phyloP scores from a whole-genome alignment of 352 stramenopile genomes.

The Globisporangium paddicum region DNA sequence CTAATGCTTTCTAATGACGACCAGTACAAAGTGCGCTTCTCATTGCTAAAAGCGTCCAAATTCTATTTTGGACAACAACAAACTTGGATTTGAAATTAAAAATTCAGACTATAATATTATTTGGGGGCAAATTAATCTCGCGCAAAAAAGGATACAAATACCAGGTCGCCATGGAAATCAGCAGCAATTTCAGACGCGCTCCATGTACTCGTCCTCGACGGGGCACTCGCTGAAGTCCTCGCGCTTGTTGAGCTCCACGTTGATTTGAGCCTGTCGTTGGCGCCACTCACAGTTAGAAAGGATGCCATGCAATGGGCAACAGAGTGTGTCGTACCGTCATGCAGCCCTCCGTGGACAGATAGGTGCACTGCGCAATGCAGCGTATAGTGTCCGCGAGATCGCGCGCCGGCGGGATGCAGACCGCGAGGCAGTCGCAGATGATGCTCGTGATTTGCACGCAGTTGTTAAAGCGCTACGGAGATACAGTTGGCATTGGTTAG shows the following conservation, averaged over 20 bases:
- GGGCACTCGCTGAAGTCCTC: slow-evolving; percentile 40
- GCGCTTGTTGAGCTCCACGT: slow-evolving; percentile 89
- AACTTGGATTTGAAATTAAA: too few species aligned
- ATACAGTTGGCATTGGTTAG: neutral
- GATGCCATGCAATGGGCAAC: neutral
- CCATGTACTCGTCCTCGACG: slow-evolving; percentile 53
- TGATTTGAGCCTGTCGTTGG: slow-evolving; percentile 67
- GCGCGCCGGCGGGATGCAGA: slow-evolving; percentile 59
- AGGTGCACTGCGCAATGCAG: slow-evolving; percentile 90
- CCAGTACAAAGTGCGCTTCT: too few species aligned
- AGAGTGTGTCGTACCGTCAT: slow-evolving; percentile 69
- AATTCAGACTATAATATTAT: too few species aligned
- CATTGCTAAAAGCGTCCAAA: too few species aligned
- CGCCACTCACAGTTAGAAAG: too few species aligned
- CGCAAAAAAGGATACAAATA: neutral
- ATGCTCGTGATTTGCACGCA: slow-evolving; percentile 83
- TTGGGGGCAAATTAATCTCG: too few species aligned
- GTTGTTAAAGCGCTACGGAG: slow-evolving; percentile 86
- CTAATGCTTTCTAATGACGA: too few species aligned
- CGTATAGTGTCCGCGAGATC: slow-evolving; percentile 83
- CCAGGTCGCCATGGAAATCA: neutral
- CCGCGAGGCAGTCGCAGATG: slow-evolving; percentile 72
- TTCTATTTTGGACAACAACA: too few species aligned
- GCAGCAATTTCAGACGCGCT: slow-evolving; percentile 37
- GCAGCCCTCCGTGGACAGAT: slow-evolving; percentile 88